phyloP scores from a whole-genome alignment of 495 filamentous ascomycete genomes.

The Baudoinia panamericana region DNA sequence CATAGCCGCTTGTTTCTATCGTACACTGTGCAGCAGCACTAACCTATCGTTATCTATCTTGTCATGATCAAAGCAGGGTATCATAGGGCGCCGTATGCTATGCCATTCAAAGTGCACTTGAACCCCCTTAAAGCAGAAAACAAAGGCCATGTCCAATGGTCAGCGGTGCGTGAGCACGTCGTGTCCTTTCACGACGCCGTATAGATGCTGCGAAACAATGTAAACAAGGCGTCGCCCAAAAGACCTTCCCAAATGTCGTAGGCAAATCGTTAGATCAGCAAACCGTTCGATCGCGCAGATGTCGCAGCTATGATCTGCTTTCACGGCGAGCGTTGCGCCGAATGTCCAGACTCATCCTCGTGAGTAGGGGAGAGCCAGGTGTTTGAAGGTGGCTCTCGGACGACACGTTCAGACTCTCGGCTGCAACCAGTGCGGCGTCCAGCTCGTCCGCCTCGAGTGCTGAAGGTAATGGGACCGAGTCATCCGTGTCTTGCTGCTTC shows the following conservation, averaged over 20 bases:
- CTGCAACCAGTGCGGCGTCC: slow-evolving; percentile 16
- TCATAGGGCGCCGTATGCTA: not conserved
- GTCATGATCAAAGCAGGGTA: no score
- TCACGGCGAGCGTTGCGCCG: slow-evolving; percentile 12
- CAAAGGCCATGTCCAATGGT: not conserved
- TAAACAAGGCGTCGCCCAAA: not conserved
- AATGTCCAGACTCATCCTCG: slow-evolving; percentile 15
- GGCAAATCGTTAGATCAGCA: not conserved
- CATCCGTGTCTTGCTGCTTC: slow-evolving; percentile 1
- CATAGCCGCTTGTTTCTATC: no score
- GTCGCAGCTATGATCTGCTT: slow-evolving; percentile 1
- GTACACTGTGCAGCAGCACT: no score
- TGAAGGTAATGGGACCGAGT: slow-evolving; percentile 1
- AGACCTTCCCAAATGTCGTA: slow-evolving; percentile 10
- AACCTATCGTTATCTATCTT: no score
- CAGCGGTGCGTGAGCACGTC: slow-evolving; percentile 14
- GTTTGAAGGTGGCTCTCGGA: slow-evolving; percentile 9
- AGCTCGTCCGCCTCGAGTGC: slow-evolving; percentile 12
- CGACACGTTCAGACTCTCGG: slow-evolving; percentile 11
- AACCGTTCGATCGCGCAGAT: not conserved
- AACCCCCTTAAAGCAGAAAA: not conserved
- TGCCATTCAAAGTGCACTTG: not conserved
- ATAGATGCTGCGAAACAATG: slow-evolving; percentile 1
- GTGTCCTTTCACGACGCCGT: slow-evolving; percentile 3
- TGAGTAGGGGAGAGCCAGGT: slow-evolving; percentile 15